Evolutionary conservation across 805 yeast genomes (phyloP).

Genomic region (Pichia nanzhaoensis): DNA sequence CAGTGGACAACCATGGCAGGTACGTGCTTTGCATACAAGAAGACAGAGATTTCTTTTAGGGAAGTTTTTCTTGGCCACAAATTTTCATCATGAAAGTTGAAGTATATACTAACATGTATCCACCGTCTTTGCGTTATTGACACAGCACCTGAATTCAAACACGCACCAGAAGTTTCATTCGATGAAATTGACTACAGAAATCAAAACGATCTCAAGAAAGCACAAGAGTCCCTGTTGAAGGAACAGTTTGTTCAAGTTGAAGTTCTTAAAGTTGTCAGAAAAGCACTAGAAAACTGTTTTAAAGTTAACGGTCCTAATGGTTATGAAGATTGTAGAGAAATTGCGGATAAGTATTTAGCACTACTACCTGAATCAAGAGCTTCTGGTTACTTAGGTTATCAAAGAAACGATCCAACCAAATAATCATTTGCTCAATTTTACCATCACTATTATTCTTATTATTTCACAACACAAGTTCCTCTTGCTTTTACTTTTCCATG

Average conservation of each 20-base stretch:
- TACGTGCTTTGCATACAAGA: not conserved
- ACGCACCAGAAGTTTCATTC: slow-evolving; percentile 69
- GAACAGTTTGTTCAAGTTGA: slow-evolving; percentile 73
- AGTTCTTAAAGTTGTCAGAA: slow-evolving; percentile 61
- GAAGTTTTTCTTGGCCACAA: no score
- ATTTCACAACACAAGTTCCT: not conserved
- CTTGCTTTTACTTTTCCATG: no score
- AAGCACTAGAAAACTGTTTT: slow-evolving; percentile 69
- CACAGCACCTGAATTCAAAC: slow-evolving; percentile 19
- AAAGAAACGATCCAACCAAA: slow-evolving; percentile 80
- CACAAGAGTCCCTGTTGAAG: slow-evolving; percentile 71
- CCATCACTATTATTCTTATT: not conserved
- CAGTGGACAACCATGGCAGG: slow-evolving; percentile 7
- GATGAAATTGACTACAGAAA: slow-evolving; percentile 76
- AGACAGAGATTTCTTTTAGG: no score
- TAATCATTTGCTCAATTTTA: no score
- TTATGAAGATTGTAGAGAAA: slow-evolving; percentile 71
- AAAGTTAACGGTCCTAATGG: slow-evolving; percentile 56
- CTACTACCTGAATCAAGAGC: slow-evolving; percentile 65
- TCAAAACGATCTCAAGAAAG: slow-evolving; percentile 52
- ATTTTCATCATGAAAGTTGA: not conserved
- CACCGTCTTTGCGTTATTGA: not conserved
- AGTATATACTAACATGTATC: not conserved
- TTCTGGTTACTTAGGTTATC: slow-evolving; percentile 76
- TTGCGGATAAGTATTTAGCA: slow-evolving; percentile 70